A percentile compares a stretch with the other conserved stretches of the same genome.
phyloP scores from a whole-genome alignment of 2,329 filamentous ascomycete genomes.

The Lachnellula hyalina region DNA sequence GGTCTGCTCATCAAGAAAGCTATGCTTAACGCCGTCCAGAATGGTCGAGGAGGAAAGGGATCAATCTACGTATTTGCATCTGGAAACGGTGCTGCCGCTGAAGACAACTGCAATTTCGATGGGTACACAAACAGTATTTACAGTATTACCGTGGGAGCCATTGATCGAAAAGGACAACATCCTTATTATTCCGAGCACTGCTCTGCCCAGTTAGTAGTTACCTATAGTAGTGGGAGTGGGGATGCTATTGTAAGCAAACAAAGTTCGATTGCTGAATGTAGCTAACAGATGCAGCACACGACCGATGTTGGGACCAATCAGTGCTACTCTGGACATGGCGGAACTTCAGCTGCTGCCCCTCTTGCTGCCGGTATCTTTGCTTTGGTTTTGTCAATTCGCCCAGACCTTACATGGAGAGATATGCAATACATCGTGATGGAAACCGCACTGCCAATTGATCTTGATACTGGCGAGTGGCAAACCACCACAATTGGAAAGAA shows the following conservation, averaged over 20 bases:
- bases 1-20: conserved; percentile 82
- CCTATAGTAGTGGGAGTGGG: conserved; percentile 85
- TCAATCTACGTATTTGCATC: conserved; percentile 97
- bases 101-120: conserved; percentile 99
- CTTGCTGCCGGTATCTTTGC: conserved; percentile 90
- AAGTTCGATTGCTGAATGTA: not conserved
- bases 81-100: conserved; percentile 80
- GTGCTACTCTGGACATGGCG: conserved; percentile 80
- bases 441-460: conserved; percentile 75
- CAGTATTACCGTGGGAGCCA: conserved; percentile 91
- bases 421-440: conserved; percentile 86
- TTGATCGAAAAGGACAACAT: conserved; percentile 81
- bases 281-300: conserved; percentile 57
- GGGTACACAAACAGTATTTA: conserved; percentile 99
- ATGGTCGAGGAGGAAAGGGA: conserved; percentile 75
- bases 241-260: conserved; percentile 65
- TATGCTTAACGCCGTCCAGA: conserved; percentile 87
- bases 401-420: conserved; percentile 88
- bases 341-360: conserved; percentile 91
- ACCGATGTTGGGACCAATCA: conserved; percentile 83
- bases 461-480: conserved; percentile 73
- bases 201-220: conserved; percentile 91
- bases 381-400: conserved; percentile 76
- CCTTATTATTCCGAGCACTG: conserved; percentile 96
- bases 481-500: conserved; percentile 73